Evolutionary conservation across 2,329 filamentous ascomycete genomes (phyloP), one percentile per base, ranked within the genome.

Genomic region (Spiromastix sp.): DNA sequence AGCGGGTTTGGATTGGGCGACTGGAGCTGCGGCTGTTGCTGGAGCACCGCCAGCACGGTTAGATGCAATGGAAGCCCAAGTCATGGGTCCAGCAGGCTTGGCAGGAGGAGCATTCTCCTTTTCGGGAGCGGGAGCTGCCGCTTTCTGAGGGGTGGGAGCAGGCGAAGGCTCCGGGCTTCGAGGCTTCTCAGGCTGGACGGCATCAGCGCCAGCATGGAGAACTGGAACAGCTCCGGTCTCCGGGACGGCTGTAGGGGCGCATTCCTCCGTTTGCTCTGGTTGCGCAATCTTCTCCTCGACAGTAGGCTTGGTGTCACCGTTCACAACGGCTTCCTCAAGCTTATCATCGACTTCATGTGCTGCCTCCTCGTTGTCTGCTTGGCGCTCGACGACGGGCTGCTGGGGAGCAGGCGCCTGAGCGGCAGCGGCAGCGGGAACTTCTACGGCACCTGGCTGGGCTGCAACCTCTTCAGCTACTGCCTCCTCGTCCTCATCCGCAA

Each of bases 401-500:
- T 45, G 42, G 17, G 48, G 37, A 15, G 41, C 43, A 17, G 47
- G 36, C 39, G 66, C 64, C 18, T 45, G 41, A 30, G 43, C 43
- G 26, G 62, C 61, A 22, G 77, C 74, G 47, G 43, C 48, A 38
- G 48, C 46, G 5, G 48, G 45, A 21, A 49, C 44, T 28, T 52
- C 46, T 36, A 49, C 44, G 39, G 54, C 48, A 33, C 42, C 48
- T 16, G 48, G 43, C 37, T 46, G 40, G 11, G 55, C 51, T 7
- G 47, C 43, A n/a, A 52, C 45, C 39, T 55, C 61, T 44, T 65
- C 59, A 13, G 64, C 61, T 30, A 68, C 63, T 31, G 76, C 70
- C 30, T 67, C 63, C 48, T 77, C 64, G 42, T 80, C 77, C 40
- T 84, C 84, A 42, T 95, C 86, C 45, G 81, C 78, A 47, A 98